phyloP scores from a whole-genome alignment of 2,329 filamentous ascomycete species.

The Cordyceps fumosorosea region DNA sequence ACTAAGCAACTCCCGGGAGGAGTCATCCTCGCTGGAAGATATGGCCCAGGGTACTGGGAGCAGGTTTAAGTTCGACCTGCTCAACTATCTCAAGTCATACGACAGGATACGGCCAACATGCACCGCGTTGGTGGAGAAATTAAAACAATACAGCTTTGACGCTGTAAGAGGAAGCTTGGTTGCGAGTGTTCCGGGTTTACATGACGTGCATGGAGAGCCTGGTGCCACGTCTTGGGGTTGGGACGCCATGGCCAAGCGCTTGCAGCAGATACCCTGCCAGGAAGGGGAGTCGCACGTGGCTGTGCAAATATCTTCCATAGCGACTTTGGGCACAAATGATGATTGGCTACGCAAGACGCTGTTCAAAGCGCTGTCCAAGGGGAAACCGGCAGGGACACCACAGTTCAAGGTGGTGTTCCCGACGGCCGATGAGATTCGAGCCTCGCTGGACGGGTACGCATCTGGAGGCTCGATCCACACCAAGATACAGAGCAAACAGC shows the following conservation, averaged over 20 bases:
- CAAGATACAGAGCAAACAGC: constrained; percentile 63
- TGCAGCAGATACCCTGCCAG: constrained; percentile 47
- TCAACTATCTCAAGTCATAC: constrained; percentile 67
- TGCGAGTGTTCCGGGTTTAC: constrained; percentile 69
- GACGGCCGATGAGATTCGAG: constrained; percentile 69
- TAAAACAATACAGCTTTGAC: constrained; percentile 63
- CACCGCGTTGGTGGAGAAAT: constrained; percentile 46
- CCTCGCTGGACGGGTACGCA: constrained; percentile 68
- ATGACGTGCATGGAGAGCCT: constrained; percentile 41
- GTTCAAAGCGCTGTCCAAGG: constrained; percentile 41
- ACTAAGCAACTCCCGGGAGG: constrained; percentile 13
- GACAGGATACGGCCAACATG: constrained; percentile 50
- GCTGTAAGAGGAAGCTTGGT: constrained; percentile 63
- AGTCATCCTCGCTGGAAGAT: constrained; percentile 13
- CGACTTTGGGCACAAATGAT: constrained; percentile 64
- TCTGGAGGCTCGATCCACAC: constrained; percentile 78
- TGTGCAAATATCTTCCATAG: constrained; percentile 72
- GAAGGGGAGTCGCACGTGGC: constrained; percentile 42
- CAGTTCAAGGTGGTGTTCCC: constrained; percentile 72
- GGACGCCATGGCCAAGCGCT: constrained; percentile 55
- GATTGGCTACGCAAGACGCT: constrained; percentile 65
- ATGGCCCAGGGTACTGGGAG: constrained; percentile 50
- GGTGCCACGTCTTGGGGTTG: constrained; percentile 67
- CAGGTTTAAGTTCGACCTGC: constrained; percentile 69
- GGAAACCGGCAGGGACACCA: constrained; percentile 26